Evolutionary conservation across 495 filamentous ascomycete genomes (phyloP).

Genomic region (Chaetomium fimeti): DNA sequence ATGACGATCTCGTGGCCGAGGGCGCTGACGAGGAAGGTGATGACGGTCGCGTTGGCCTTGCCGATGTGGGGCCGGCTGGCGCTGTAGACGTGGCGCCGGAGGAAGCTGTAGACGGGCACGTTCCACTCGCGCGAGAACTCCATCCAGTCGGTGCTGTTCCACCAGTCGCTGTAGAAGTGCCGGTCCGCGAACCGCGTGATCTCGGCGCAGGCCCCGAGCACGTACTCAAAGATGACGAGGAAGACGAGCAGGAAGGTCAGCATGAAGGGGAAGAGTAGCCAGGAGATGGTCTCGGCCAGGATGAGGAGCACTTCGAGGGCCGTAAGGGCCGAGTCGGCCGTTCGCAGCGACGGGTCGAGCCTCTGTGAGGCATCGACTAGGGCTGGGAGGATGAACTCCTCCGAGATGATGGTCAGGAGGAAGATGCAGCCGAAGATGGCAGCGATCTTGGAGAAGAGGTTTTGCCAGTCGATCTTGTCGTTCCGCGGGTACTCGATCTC

Average conservation of each 20-base stretch:
- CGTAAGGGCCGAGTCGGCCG: conserved; percentile 43
- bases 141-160: conserved; percentile 85
- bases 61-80: conserved; percentile 73
- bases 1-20: conserved; percentile 93
- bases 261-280: conserved; percentile 97
- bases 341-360: conserved; percentile 49
- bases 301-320: conserved; percentile 69
- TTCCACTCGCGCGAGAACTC: conserved; percentile 99
- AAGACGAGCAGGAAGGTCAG: conserved; percentile 92
- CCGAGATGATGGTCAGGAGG: conserved; percentile 82
- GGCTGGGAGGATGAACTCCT: conserved; percentile 94
- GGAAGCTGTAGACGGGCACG: conserved; percentile 95
- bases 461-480: conserved; percentile 68
- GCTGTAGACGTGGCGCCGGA: conserved; percentile 90
- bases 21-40: conserved; percentile 88
- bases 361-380: conserved; percentile 70
- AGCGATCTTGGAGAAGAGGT: conserved; percentile 78
- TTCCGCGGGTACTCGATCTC: conserved; percentile 94
- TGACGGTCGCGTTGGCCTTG: conserved; percentile 74
- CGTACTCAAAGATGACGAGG: conserved; percentile 95
- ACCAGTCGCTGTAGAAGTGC: conserved; percentile 98
- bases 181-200: conserved; percentile 92
- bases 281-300: conserved; percentile 86
- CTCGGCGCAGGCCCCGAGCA: conserved; percentile 91
- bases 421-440: conserved; percentile 97